Evolutionary conservation across 768 basidiomycete genomes (phyloP).

Genomic region (Sarcomyxa edulis): DNA sequence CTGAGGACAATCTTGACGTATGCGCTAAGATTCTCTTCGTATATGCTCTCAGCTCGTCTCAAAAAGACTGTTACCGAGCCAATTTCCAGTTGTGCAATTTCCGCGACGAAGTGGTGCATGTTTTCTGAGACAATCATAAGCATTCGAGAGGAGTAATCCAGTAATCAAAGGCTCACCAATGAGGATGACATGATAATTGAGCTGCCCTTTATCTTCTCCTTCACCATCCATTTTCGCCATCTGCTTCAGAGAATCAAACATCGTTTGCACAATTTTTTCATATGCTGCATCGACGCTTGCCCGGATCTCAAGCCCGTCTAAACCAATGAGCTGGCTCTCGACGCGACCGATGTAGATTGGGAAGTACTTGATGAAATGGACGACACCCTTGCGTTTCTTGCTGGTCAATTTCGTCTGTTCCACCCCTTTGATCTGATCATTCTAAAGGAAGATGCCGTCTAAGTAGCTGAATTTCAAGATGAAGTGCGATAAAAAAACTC

Average conservation of each 20-base stretch:
- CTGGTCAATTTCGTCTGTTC: constrained; percentile 88
- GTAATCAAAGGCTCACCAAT: constrained; percentile 59
- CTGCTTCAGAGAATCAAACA: constrained; percentile 91
- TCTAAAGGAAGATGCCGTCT: constrained; percentile 35
- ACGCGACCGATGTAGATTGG: constrained; percentile 81
- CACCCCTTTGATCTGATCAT: constrained; percentile 81
- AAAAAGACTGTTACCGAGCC: constrained; percentile 58
- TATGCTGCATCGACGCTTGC: constrained; percentile 75
- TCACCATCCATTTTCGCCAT: constrained; percentile 95
- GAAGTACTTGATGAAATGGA: constrained; percentile 90
- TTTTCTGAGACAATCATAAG: constrained; percentile 58
- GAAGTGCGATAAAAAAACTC: constrained; percentile 24
- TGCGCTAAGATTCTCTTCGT: constrained; percentile 82
- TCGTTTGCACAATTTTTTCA: constrained; percentile 81
- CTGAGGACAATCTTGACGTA: constrained; percentile 87
- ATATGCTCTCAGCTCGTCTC: constrained; percentile 72
- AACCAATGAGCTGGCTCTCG: constrained; percentile 78
- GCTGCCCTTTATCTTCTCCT: constrained; percentile 92
- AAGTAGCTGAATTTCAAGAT: background rate
- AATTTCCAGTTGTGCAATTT: constrained; percentile 67
- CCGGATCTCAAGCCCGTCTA: constrained; percentile 75
- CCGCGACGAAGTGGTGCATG: constrained; percentile 90
- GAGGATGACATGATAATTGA: constrained; percentile 94
- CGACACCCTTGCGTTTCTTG: constrained; percentile 91
- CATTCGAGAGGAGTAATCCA: background rate